A percentile compares a stretch with the other conserved stretches of the same genome.
Conservation (phyloP, 805 yeast genomes). For the Jamesozyma jinghongensis region DNA sequence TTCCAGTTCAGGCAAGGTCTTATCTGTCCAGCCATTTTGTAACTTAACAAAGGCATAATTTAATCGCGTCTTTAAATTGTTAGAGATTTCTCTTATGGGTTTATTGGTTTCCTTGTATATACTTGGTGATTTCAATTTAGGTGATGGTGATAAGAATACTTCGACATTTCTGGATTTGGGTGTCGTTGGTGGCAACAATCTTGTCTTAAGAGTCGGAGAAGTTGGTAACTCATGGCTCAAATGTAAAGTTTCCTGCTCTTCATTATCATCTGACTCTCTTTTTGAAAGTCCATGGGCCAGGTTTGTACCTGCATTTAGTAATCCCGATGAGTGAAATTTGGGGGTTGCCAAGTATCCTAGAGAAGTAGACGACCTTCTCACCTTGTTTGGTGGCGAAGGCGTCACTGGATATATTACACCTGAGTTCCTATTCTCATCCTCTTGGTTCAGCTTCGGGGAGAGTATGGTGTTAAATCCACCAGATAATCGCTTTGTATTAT, state of each 20-base stretch:
- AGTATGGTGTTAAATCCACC: conserved; percentile 4
- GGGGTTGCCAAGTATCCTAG: conserved; percentile 25
- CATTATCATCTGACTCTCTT: too few species aligned
- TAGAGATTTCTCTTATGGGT: conserved; percentile 35
- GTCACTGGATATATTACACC: conserved; percentile 14
- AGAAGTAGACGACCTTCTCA: conserved; percentile 19
- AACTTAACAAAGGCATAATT: conserved; percentile 36
- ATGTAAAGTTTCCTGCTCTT: too few species aligned
- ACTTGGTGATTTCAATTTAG: conserved; percentile 25
- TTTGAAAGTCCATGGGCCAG: too few species aligned
- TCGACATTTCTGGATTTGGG: conserved; percentile 27
- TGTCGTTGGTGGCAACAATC: conserved; percentile 27
- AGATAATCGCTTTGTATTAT: conserved; percentile 11
- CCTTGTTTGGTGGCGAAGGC: conserved; percentile 21
- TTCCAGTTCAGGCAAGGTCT: conserved; percentile 23
- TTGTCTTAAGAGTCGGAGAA: conserved; percentile 10
- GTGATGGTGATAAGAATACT: conserved; percentile 28
- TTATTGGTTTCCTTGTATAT: conserved; percentile 14
- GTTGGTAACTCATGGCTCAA: background rate
- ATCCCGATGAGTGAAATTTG: conserved; percentile 2
- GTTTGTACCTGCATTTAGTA: background rate
- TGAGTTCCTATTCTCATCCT: background rate
- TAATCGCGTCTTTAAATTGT: conserved; percentile 33
- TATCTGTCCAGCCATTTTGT: conserved; percentile 29
- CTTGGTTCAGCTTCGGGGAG: background rate